Conservation (phyloP, 2,329 filamentous ascomycete species). For the Parascedosporium putredinis region DNA sequence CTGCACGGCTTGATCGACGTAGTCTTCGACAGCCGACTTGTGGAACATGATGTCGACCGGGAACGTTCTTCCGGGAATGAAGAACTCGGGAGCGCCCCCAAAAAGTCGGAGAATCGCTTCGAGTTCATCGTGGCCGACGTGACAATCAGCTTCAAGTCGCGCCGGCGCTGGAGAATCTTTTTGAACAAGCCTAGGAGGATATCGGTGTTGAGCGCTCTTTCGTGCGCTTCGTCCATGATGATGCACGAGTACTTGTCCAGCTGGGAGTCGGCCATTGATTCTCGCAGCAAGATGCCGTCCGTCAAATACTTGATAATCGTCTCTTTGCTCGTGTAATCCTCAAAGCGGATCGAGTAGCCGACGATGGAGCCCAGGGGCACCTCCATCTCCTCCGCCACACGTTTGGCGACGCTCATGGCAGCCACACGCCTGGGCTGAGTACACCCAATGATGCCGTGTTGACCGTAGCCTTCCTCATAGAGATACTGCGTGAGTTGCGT, state of each 20-base stretch:
- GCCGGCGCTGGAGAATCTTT: constrained; percentile 80
- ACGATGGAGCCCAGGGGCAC: constrained; percentile 79
- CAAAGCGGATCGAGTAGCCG: constrained; percentile 95
- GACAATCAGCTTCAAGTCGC: constrained; percentile 91
- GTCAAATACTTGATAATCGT: constrained; percentile 99
- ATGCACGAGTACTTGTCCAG: constrained; percentile 95
- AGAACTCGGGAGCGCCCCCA: constrained; percentile 90
- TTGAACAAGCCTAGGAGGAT: constrained; percentile 97
- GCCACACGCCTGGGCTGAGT: constrained; percentile 94
- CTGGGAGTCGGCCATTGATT: constrained; percentile 85
- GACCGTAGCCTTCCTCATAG: constrained; percentile 88
- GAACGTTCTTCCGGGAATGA: constrained; percentile 91
- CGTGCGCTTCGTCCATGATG: constrained; percentile 99
- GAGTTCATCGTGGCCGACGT: constrained; percentile 99
- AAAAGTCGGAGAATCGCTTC: constrained; percentile 95
- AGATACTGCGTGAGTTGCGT: constrained; percentile 96
- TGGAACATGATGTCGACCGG: constrained; percentile 96
- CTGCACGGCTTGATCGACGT: constrained; percentile 93
- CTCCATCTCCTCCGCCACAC: constrained; percentile 97
- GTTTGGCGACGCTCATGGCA: constrained; percentile 97
- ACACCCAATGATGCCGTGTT: constrained; percentile 82
- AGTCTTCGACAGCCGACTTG: constrained; percentile 89
- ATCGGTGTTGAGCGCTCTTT: constrained; percentile 91
- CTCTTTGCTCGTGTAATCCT: constrained; percentile 93
- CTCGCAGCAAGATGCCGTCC: constrained; percentile 85